phyloP scores from a whole-genome alignment of 2,329 filamentous ascomycete species.

The Ophioceras dolichostomum region DNA sequence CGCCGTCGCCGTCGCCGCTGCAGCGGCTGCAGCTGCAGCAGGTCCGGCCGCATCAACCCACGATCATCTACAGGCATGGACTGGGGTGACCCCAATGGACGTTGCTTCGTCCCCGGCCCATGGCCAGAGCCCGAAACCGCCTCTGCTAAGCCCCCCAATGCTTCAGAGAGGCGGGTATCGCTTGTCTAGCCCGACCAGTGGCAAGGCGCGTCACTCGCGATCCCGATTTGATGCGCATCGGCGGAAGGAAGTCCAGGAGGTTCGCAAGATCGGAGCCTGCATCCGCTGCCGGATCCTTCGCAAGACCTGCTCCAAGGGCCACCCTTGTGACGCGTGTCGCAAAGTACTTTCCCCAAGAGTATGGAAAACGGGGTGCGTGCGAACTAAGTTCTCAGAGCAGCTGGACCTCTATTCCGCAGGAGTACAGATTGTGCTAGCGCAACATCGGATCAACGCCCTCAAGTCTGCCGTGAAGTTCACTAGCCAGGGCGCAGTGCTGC shows the following conservation, averaged over 20 bases:
- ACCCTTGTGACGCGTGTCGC: conserved; percentile 49
- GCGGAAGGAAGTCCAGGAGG: conserved; percentile 53
- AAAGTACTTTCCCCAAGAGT: conserved; percentile 51
- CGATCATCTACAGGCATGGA: too few relatives aligned
- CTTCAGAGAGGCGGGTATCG: conserved; percentile 33
- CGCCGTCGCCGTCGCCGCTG: too few relatives aligned
- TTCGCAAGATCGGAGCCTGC: conserved; percentile 53
- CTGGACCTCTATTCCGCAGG: conserved; percentile 52
- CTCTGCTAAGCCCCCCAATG: background rate
- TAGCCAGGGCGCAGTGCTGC: conserved; percentile 36
- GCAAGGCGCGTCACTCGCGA: conserved; percentile 37
- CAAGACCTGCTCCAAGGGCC: conserved; percentile 54
- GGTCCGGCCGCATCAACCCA: too few relatives aligned
- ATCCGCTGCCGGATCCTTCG: conserved; percentile 53
- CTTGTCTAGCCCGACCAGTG: conserved; percentile 37
- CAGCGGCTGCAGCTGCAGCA: too few relatives aligned
- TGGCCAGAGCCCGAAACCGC: too few relatives aligned
- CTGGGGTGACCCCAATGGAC: too few relatives aligned
- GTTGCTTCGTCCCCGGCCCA: too few relatives aligned
- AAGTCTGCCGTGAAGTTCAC: conserved; percentile 37
- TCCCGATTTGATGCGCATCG: conserved; percentile 44
- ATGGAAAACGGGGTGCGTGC: conserved; percentile 53
- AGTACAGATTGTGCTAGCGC: conserved; percentile 49
- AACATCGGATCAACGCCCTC: conserved; percentile 43
- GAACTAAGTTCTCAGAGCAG: conserved; percentile 48